Conservation (phyloP, 2,329 filamentous ascomycete species). For the Phoma sp. region DNA sequence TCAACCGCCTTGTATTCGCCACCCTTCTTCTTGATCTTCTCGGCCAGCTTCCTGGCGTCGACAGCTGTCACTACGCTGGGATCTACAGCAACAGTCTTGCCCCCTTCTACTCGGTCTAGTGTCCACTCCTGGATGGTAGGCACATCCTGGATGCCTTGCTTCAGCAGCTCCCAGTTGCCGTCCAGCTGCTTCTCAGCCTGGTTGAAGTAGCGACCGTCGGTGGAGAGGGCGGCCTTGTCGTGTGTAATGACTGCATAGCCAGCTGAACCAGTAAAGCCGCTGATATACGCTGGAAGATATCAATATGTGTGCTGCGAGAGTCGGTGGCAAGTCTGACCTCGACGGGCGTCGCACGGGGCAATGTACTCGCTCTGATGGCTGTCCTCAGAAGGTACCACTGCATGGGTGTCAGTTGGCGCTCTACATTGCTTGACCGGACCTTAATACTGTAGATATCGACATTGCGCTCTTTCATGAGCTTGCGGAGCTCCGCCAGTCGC, state of each 20-base stretch:
- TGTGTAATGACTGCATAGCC: conserved; percentile 88
- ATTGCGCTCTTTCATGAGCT: conserved; percentile 84
- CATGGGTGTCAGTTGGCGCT: conserved; percentile 44
- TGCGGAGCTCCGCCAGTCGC: conserved; percentile 76
- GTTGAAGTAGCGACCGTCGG: conserved; percentile 97
- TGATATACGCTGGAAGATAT: conserved; percentile 72
- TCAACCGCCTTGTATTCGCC: conserved; percentile 78
- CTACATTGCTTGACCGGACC: conserved; percentile 27
- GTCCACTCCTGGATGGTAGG: conserved; percentile 98
- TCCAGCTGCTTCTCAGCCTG: conserved; percentile 92
- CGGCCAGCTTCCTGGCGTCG: conserved; percentile 75
- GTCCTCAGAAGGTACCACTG: conserved; percentile 96
- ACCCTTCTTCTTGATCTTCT: conserved; percentile 86
- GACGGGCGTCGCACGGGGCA: conserved; percentile 88
- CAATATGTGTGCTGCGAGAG: conserved; percentile 31
- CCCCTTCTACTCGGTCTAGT: conserved; percentile 81
- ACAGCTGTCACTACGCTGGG: conserved; percentile 81
- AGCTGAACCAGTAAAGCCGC: conserved; percentile 92
- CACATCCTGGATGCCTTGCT: conserved; percentile 91
- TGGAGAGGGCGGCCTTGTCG: conserved; percentile 87
- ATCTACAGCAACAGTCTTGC: conserved; percentile 90
- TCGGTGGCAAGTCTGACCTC: conserved; percentile 58
- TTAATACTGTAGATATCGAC: conserved; percentile 87
- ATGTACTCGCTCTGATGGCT: conserved; percentile 98
- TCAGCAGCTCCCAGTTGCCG: conserved; percentile 86